These are phyloP conservation scores for Aspergillus quadricinctus DNA, from an alignment of 2,329 filamentous ascomycete species.

Conservation along the genomic window DNA sequence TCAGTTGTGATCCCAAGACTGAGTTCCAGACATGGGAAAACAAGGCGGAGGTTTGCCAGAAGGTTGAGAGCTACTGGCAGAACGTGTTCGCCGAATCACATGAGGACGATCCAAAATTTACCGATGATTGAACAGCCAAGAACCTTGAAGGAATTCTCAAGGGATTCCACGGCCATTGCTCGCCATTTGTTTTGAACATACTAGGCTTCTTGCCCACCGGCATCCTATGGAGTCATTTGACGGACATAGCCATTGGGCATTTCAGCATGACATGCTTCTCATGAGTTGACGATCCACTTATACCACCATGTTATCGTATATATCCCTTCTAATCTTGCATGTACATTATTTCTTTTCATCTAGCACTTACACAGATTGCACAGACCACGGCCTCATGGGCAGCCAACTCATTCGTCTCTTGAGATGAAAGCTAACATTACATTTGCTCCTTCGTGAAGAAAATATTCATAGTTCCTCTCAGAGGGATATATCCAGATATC, in stretches of 20 bases:
- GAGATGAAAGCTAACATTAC: neutral
- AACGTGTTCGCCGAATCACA: conserved; percentile 32
- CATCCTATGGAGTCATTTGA: neutral
- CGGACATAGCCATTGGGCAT: neutral
- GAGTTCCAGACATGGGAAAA: conserved; percentile 32
- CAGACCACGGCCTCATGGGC: neutral
- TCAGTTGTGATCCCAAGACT: conserved; percentile 35
- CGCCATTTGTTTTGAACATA: neutral
- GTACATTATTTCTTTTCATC: neutral
- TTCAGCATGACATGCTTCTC: conserved; percentile 1
- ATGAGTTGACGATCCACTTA: conserved; percentile 7
- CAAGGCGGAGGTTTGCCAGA: conserved; percentile 28
- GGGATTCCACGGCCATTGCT: neutral
- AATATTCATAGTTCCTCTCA: neutral
- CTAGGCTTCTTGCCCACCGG: neutral
- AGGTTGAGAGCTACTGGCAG: conserved; percentile 31
- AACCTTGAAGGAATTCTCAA: neutral
- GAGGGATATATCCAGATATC: conserved; percentile 5
- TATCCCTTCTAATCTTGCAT: conserved; percentile 1
- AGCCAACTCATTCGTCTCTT: neutral
- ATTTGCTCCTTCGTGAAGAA: neutral
- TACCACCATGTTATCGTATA: conserved; percentile 5
- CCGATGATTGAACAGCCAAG: conserved; percentile 14
- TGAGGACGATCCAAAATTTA: conserved; percentile 30
- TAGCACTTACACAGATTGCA: neutral